These are phyloP conservation scores for Sonneratia caseolaris DNA, from an alignment of 345 rosid species.

Conservation along the genomic window DNA sequence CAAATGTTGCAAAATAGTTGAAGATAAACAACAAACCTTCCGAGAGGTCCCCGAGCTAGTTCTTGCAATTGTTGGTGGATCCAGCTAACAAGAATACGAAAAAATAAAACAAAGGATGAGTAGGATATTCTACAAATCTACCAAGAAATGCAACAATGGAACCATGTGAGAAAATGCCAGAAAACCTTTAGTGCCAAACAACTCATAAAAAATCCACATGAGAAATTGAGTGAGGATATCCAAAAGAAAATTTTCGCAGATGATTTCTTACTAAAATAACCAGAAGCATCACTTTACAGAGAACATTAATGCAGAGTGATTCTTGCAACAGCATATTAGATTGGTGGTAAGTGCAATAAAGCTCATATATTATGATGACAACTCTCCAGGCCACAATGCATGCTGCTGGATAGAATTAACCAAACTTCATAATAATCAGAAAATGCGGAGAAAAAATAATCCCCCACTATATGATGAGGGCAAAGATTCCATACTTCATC, in stretches of 20 bases:
- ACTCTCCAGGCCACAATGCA: not conserved
- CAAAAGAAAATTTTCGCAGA: not conserved
- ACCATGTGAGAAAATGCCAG: not conserved
- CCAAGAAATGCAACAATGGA: not conserved
- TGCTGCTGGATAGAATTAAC: not conserved
- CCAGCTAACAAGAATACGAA: constrained; percentile 35
- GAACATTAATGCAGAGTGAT: no score
- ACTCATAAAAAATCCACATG: not conserved
- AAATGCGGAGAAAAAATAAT: not conserved
- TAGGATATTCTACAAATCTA: not conserved
- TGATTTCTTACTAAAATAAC: not conserved
- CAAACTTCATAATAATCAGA: not conserved
- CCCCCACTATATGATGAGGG: constrained; percentile 6
- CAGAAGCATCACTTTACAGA: no score
- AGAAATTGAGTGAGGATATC: not conserved
- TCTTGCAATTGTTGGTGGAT: constrained; percentile 64
- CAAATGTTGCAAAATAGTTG: not conserved
- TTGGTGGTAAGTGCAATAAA: not conserved
- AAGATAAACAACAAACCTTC: constrained; percentile 42
- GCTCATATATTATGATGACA: not conserved
- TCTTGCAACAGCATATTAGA: not conserved
- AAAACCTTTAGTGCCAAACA: not conserved
- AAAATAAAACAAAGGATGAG: not conserved
- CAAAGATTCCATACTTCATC: constrained; percentile 56
- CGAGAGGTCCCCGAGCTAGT: constrained; percentile 67